Percentiles rank a stretch among this genome's conserved stretches.
phyloP scores from a whole-genome alignment of 2,329 filamentous ascomycete genomes.

The Sporothrix protearum region DNA sequence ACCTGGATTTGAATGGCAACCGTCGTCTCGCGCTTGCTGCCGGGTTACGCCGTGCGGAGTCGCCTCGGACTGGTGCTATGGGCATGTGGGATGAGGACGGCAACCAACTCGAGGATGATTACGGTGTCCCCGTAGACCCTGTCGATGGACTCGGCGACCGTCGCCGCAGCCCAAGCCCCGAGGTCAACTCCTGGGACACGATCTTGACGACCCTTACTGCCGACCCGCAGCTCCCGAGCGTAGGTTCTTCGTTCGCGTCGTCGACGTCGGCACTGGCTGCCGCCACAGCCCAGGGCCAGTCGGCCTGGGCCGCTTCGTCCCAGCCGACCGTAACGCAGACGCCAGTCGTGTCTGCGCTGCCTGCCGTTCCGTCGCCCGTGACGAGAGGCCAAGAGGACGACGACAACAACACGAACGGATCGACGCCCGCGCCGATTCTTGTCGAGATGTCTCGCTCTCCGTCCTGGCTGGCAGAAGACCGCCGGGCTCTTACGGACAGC shows the following conservation, averaged over 20 bases:
- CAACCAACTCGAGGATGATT: constrained; percentile 5
- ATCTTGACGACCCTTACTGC: constrained; percentile 76
- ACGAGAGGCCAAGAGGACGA: constrained; percentile 1
- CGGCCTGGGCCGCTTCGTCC: neutral
- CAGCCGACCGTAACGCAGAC: constrained; percentile 19
- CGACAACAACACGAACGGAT: neutral
- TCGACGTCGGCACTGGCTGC: constrained; percentile 49
- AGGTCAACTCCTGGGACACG: constrained; percentile 71
- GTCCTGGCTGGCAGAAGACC: neutral
- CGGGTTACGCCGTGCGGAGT: neutral
- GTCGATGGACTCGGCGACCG: constrained; percentile 80
- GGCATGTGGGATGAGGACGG: neutral
- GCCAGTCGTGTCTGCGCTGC: constrained; percentile 9
- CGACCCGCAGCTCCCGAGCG: constrained; percentile 75
- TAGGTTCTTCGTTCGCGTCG: constrained; percentile 78
- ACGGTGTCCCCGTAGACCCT: constrained; percentile 2
- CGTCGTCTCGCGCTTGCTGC: constrained; percentile 17
- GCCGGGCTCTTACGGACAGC: neutral
- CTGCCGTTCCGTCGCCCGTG: constrained; percentile 17
- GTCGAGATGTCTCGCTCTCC: neutral
- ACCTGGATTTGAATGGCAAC: constrained; percentile 14
- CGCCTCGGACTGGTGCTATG: neutral
- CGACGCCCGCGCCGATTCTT: neutral
- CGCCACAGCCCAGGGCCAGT: constrained; percentile 2
- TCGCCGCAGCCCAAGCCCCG: constrained; percentile 74